Evolutionary conservation across 306 rosid genomes (phyloP).

Genomic region (Quillaja saponaria): DNA sequence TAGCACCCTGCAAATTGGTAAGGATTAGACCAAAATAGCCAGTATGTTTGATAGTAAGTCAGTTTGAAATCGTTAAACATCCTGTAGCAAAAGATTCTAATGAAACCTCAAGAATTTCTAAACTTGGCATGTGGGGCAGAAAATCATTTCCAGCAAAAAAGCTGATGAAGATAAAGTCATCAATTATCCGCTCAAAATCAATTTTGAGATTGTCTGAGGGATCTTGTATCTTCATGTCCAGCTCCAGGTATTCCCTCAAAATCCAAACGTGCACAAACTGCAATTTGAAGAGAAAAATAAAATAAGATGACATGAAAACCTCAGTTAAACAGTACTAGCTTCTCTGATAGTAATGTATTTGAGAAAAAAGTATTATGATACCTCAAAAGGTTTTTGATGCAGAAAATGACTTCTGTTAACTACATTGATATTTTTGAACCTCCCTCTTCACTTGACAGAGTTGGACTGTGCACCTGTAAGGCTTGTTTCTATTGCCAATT

Average conservation of each 20-base stretch:
- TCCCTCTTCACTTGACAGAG: neutral
- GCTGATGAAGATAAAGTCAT: slow-evolving; percentile 60
- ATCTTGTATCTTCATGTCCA: slow-evolving; percentile 46
- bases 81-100: neutral
- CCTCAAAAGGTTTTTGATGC: slow-evolving; percentile 40
- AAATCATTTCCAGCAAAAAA: slow-evolving; percentile 67
- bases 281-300: neutral
- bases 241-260: slow-evolving; percentile 59
- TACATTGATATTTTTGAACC: neutral
- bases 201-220: slow-evolving; percentile 32
- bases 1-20: slow-evolving; percentile 33
- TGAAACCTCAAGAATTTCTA: slow-evolving; percentile 49
- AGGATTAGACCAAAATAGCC: neutral
- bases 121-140: slow-evolving; percentile 58
- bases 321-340: neutral
- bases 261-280: slow-evolving; percentile 63
- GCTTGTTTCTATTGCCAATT: neutral
- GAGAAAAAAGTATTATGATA: slow-evolving; percentile 2
- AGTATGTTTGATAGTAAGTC: neutral
- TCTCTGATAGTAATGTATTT: neutral
- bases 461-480: neutral
- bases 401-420: neutral
- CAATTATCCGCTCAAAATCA: slow-evolving; percentile 55
- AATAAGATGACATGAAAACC: too few relatives aligned
- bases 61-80: neutral